Evolutionary conservation across 2,329 filamentous ascomycete species (phyloP), one percentile per base, ranked within the genome.

Genomic region (Pseudovirgaria hyperparasitica): DNA sequence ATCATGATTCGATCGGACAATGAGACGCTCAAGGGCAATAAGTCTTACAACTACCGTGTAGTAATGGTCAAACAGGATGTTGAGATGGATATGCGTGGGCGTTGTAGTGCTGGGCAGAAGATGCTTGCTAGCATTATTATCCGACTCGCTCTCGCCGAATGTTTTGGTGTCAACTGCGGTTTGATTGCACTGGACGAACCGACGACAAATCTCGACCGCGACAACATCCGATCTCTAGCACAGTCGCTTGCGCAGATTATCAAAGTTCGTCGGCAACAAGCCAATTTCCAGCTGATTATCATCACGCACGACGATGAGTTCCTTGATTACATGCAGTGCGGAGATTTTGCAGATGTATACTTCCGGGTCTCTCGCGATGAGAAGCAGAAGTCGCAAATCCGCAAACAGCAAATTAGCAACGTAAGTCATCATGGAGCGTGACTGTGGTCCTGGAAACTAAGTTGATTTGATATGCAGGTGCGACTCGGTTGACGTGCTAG

Each of bases 221-320:
- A 94, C 60, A 98, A 98, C 55, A 96, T 96, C 54, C 76, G 78
- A 36, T 82, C 82, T 33, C 67, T 98, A 22, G 90, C 90, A 6
- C 69, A 79, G 50, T 82, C 80, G 24, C 59, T 98, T 43, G 78
- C 90, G 45, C 71, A 76, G 43, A 93, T 98, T 46, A 96, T 98
- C 57, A 70, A 78, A 42, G 62, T 76, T 10, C 74, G 92, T 6
- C 73, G 80, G 50, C 72, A 77, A 35, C 90, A 98, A 65, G 71
- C 75, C 30, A 98, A 98, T 52, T 94, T 98, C 56, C 92, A 98
- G 62, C 72, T 98, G 30, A 90, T 98, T 47, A 82, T 98, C 46
- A 98, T 98, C 53, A 98, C 90, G 4, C 90, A 98, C 63, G 90
- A 98, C 57, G 92, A 96, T 58, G 84, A 93, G 46, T 98, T 98